Evolutionary conservation across 2,329 filamentous ascomycete species (phyloP).

Genomic region (Trichoderma afroharzianum): DNA sequence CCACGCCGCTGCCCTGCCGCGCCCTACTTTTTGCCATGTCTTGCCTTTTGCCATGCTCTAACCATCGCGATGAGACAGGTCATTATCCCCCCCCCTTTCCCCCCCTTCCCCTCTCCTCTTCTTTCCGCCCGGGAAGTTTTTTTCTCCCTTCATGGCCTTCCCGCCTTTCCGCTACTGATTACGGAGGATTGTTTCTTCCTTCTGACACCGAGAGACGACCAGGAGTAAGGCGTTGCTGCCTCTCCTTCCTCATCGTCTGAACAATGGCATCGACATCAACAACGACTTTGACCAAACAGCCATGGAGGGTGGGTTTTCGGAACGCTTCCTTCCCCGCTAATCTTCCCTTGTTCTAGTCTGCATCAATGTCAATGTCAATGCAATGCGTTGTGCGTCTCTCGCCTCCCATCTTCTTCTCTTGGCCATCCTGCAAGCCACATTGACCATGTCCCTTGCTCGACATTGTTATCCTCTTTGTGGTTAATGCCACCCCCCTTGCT

Average conservation of each 20-base stretch:
- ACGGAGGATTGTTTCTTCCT: neutral
- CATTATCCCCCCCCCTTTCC: neutral
- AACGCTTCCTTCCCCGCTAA: neutral
- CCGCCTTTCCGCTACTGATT: neutral
- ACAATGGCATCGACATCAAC: neutral
- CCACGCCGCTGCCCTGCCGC: conserved; percentile 3
- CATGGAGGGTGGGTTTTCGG: neutral
- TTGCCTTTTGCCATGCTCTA: conserved; percentile 12
- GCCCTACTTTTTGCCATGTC: conserved; percentile 12
- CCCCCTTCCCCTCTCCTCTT: neutral
- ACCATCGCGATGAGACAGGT: conserved; percentile 9
- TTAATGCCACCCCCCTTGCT: neutral
- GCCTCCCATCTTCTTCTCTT: neutral
- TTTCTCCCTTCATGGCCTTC: neutral
- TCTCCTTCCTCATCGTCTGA: neutral
- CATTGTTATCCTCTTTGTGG: neutral
- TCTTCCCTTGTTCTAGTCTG: neutral
- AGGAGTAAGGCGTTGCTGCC: neutral
- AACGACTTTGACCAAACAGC: neutral
- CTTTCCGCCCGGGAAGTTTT: neutral
- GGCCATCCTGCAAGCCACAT: conserved; percentile 1
- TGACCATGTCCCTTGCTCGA: neutral
- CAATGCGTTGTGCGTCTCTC: neutral
- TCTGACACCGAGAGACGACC: neutral
- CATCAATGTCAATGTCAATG: neutral